Base-by-base conservation (phyloP, 2,329 filamentous ascomycete species). In the Tympanopsis confertula region DNA sequence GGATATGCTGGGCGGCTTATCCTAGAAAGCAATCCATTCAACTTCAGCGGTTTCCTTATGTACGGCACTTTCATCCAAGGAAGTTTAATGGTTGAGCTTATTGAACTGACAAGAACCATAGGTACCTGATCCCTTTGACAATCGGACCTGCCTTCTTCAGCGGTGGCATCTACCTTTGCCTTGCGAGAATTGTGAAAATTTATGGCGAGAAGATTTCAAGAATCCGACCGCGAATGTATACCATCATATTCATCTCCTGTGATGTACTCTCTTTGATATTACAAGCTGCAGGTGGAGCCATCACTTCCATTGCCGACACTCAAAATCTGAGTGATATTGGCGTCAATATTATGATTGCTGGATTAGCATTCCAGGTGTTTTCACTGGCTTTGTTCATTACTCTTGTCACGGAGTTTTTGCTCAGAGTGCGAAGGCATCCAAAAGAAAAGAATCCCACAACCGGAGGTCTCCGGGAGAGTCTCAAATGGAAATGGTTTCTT, bases 161-260 rank as follows among this genome's bases (percentile, higher is more conserved):
- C 19, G 44, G 35, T n/a, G 42, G 24, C 15, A 40, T 45, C 20
- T 45, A 45, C 35, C 38, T 44, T n/a, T 44, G 42, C 35, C 37
- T 45, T 4, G 36, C 37, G 20, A 39, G 37, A 38, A 41, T 39
- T 12, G 37, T 36, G 10, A 43, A 37, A 13, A 41, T 39, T 5
- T 39, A 39, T 26, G 41, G 37, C 13, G 38, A 33, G 35, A 42
- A 24, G 3, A 26, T 20, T 7, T 37, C 38, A 3, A 39, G 17
- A 2, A 35, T 41, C n/a, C 10, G n/a, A 28, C n/a, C 24, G 10
- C 10, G 35, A 39, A 44, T 38, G 5, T 74, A 73, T 51, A 71
- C 72, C 14, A 68, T 65, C 53, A 66, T 76, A 42, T 78, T 78
- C 54, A 69, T 78, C 44, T 48, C 58, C 12, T 72, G 68, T 47